Base-by-base conservation (phyloP, 495 filamentous ascomycete species). In the Penicillium macrosclerotiorum region DNA sequence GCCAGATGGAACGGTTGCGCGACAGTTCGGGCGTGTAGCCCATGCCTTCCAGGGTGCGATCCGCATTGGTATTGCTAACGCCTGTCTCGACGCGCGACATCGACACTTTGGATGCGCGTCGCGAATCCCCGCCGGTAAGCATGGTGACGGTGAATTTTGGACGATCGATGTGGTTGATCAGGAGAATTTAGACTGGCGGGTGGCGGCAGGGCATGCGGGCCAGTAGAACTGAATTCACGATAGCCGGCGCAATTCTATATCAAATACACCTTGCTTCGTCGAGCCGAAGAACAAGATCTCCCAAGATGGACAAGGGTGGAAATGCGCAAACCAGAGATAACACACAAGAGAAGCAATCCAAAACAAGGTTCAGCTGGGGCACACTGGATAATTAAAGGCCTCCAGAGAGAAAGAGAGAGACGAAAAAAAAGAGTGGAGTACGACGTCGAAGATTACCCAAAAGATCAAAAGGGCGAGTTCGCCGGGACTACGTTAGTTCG, bases 21-120 rank as follows among this genome's bases (percentile, higher is more conserved):
- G 74, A 68, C 52, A 81, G 54, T 49, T 81, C 78, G 11, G 69
- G 62, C 57, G 72, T 79, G 54, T 81, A 81, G 4, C 78, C 78
- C 69, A 81, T 71, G 49, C 57, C 59, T 26, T 62, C 59, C 12
- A 62, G 47, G 8, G 49, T 59, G 2, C 47, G 55, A 27, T 62
- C 52, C 3, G 59, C 59, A 47, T 53, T 52, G 20, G 34, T 34
- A n/a, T 33, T 49, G 27, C 30, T 32, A 27, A 39, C 37, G 25
- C 59, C 59, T 2, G 37, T 41, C 25, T 57, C 54, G 5, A 25
- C 42, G 24, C 48, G 47, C 16, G 27, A 36, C 19, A 45, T 32
- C 18, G 58, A 58, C 14, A 52, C 39, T 27, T 47, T 42, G 17
- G 59, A 62, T 9, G 46, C 32, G 20, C 55, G 52, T 38, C 59